Evolutionary conservation across 805 yeast species (phyloP), one percentile per base, ranked within the genome.

Genomic region (Saturnispora serradocipensis): DNA sequence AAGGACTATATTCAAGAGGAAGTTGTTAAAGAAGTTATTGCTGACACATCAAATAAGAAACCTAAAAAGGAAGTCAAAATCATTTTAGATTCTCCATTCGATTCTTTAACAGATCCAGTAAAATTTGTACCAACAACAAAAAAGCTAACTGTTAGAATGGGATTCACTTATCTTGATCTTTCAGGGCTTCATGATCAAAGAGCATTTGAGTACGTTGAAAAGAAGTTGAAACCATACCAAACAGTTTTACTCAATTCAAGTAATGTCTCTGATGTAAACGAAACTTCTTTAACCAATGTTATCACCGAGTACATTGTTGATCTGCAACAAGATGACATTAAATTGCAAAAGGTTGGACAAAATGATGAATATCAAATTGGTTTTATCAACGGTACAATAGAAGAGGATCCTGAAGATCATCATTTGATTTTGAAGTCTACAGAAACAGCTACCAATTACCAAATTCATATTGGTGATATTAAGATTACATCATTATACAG

Each of bases 381-480:
- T 7, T 49, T 43, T 30, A 49, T 49, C 13, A 25, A 49, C 10
- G 51, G 51, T 49, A 34, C n/a, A 18, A 24, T 49, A 5, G 16
- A 32, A 49, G 25, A 22, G 15, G 20, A 43, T 9, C 30, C 36
- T n/a, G 47, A 35, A 11, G 47, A 49, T 27, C 34, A 49, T n/a
- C 16, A 16, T 13, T 9, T 49, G 8, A 13, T 13, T 16, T 20
- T 49, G 13, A 22, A 30, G 16, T 46, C 51, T n/a, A 40, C 36
- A 6, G 36, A 27, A 9, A 28, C 38, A 6, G 18, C 42, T 15
- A 42, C 51, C 2, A 28, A 30, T 36, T 44, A 49, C 35, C 43
- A 49, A 48, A 35, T 68, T 86, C 47, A 86, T 16, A 87, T 93
- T 53, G 99, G 99, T 38, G 96, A 90, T 64, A 81, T 93, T 43